Conservation (phyloP, 2,329 filamentous ascomycete species). For the Cadophora sp. region DNA sequence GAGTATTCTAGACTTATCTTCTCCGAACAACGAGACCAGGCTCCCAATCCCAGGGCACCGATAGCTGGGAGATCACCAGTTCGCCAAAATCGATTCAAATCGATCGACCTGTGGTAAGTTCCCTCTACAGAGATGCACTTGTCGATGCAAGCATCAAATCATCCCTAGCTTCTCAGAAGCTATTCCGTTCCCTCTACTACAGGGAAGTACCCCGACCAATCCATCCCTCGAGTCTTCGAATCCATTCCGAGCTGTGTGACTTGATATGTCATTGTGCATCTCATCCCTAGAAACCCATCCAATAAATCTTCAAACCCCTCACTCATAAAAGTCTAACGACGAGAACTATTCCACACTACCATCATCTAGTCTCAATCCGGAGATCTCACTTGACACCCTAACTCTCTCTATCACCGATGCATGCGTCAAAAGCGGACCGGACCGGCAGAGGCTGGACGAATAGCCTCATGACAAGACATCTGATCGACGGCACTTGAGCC, state of each 20-base stretch:
- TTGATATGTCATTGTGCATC: constrained; percentile 2
- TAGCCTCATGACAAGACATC: background rate
- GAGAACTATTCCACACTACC: background rate
- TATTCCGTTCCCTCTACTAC: background rate
- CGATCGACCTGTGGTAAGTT: background rate
- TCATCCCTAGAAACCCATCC: background rate
- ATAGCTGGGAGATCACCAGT: too few species aligned
- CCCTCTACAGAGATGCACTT: background rate
- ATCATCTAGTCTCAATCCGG: background rate
- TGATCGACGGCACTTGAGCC: background rate
- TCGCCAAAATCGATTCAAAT: too few species aligned
- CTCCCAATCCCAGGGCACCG: too few species aligned
- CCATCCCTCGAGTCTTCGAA: background rate
- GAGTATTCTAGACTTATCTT: too few species aligned
- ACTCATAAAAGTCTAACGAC: background rate
- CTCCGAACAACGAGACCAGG: too few species aligned
- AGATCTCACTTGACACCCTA: background rate
- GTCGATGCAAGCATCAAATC: background rate
- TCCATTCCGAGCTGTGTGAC: background rate
- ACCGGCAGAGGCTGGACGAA: constrained; percentile 1
- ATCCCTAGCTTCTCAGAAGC: background rate
- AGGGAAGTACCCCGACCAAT: background rate
- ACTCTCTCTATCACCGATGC: background rate
- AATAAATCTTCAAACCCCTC: background rate
- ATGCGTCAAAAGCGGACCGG: constrained; percentile 4